Base-by-base conservation (phyloP, 2,329 filamentous ascomycete genomes). In the Cladosporium sphaerospermum region DNA sequence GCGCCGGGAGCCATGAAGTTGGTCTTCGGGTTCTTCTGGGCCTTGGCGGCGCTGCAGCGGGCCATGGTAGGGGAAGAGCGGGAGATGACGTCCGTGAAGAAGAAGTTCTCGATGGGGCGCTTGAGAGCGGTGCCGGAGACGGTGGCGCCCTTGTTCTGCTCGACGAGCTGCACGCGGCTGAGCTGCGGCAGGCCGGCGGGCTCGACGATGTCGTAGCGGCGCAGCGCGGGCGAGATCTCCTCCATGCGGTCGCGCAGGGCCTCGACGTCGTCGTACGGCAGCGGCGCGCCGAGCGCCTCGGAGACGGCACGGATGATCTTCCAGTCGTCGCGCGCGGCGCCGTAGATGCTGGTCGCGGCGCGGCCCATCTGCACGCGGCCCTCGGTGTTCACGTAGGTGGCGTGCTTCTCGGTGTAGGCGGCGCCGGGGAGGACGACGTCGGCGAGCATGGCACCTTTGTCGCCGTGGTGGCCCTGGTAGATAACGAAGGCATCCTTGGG, bases 21-120 rank as follows among this genome's bases (percentile, higher is more conserved):
- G 31, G 73, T 77, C 54, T 71, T 59, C 23, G 74, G 68, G 61
- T 76, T 74, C 63, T 75, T 75, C 46, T 71, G 65, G 40, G 86
- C 87, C 81, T 96, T 97, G 61, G 91, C 88, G 50, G 89, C 92
- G 46, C 90, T 95, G 79, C 90, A 96, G 69, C 93, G 88, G 56
- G 93, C 93, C 93, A 99, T 99, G 54, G 93, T 99, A 48, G 93
- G 91, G 58, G 91, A 96, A 77, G 91, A 96, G 81, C 93, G 85
- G 37, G 91, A 95, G 72, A 99, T 96, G 54, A 86, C 84, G 74
- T 99, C 92, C 71, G 93, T 99, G 74, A 97, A 96, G 77, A 91
- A 99, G 73, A 99, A 99, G 78, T 99, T 89, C 65, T 96, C 85
- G 63, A 99, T 89, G 54, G 87, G 83, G 73, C 88, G 88, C 78